These are phyloP conservation scores for Harringtonia aguacate DNA, from an alignment of 2,329 filamentous ascomycete genomes.

Conservation along the genomic window DNA sequence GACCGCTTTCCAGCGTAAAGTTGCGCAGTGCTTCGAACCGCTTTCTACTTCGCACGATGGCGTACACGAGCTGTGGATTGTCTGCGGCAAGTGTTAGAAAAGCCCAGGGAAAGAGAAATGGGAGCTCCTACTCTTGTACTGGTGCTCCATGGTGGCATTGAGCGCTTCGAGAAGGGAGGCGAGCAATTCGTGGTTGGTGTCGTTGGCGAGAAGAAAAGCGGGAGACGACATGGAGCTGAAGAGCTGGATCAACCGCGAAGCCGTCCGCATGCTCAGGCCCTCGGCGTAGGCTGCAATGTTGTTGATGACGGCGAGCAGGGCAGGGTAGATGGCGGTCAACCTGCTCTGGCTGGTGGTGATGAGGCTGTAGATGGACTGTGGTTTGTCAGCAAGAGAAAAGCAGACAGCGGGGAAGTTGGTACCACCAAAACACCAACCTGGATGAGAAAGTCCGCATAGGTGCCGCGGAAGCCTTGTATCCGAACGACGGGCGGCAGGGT, in stretches of 20 bases:
- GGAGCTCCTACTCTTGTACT: slow-evolving; percentile 56
- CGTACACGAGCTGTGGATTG: slow-evolving; percentile 73
- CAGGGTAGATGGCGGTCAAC: slow-evolving; percentile 83
- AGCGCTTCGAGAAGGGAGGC: slow-evolving; percentile 78
- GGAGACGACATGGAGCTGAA: slow-evolving; percentile 90
- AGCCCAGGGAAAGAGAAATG: too few relatives aligned
- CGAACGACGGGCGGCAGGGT: slow-evolving; percentile 73
- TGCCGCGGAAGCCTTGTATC: slow-evolving; percentile 74
- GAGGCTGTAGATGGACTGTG: slow-evolving; percentile 82
- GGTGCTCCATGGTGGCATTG: slow-evolving; percentile 82
- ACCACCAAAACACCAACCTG: slow-evolving; percentile 46
- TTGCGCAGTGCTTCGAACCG: slow-evolving; percentile 74
- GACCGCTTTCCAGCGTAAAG: slow-evolving; percentile 85
- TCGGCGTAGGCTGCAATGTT: slow-evolving; percentile 83
- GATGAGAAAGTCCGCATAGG: slow-evolving; percentile 88
- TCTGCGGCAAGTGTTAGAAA: slow-evolving; percentile 32
- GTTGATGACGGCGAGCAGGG: slow-evolving; percentile 82
- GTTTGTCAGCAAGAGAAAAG: not conserved
- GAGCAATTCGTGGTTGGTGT: slow-evolving; percentile 76
- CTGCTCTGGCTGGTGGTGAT: slow-evolving; percentile 88
- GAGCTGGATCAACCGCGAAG: slow-evolving; percentile 75
- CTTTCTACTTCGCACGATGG: slow-evolving; percentile 68
- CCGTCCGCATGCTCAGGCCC: slow-evolving; percentile 61
- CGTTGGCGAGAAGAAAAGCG: slow-evolving; percentile 83
- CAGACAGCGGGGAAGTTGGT: too few relatives aligned